A percentile compares a stretch with the other conserved stretches of the same genome.
These are phyloP conservation scores for Gillenia trifoliata DNA, from an alignment of 306 rosid genomes.

Conservation along the genomic window DNA sequence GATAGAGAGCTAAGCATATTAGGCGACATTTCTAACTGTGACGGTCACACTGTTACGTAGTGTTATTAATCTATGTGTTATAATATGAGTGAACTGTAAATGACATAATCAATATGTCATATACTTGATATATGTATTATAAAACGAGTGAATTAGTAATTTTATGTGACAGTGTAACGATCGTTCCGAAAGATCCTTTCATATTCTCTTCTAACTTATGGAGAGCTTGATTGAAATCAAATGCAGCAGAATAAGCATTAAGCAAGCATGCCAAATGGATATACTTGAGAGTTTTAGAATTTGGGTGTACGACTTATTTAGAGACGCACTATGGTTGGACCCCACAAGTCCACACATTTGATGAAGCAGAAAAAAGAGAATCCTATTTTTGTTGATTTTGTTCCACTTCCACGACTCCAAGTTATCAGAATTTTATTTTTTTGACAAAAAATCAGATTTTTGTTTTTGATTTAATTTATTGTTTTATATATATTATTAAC, in stretches of 20 bases:
- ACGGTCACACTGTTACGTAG: not conserved
- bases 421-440: not conserved
- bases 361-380: not conserved
- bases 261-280: conserved; percentile 7
- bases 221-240: not conserved
- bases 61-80: no score
- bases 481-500: not conserved
- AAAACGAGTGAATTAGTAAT: no score
- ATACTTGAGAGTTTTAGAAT: not conserved
- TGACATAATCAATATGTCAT: no score
- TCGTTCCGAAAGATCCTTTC: no score
- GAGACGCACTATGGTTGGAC: conserved; percentile 9
- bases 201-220: not conserved
- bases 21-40: not conserved
- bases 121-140: no score
- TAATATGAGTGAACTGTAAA: rapidly evolving
- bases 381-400: not conserved
- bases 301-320: not conserved
- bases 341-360: conserved; percentile 14
- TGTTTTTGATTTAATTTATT: not conserved
- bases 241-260: not conserved
- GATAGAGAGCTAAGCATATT: not conserved
- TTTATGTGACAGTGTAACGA: not conserved
- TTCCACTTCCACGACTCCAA: not conserved
- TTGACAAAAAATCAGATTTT: no score